Evolutionary conservation across 2,329 filamentous ascomycete genomes (phyloP).

Genomic region (Calonectria hawksworthii): DNA sequence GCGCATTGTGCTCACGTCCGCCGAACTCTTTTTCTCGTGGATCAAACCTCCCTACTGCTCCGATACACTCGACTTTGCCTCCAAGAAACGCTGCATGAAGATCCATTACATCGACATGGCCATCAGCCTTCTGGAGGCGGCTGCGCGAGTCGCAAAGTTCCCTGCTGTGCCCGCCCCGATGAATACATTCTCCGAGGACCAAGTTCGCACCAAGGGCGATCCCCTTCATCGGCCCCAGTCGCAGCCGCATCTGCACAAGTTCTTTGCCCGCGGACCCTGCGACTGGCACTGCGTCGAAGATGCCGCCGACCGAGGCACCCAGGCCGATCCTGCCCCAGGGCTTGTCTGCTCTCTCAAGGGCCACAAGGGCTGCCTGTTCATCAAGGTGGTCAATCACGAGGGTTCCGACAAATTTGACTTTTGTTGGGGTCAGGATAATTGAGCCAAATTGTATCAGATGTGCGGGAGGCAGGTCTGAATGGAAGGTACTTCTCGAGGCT

Average conservation of each 20-base stretch:
- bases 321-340: not conserved
- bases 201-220: not conserved
- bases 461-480: no score
- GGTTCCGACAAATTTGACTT: not conserved
- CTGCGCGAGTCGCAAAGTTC: not conserved
- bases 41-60: not conserved
- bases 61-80: not conserved
- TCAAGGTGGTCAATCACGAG: not conserved
- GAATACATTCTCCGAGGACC: not conserved
- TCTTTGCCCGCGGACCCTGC: not conserved
- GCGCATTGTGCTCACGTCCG: not conserved
- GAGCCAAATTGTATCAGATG: not conserved
- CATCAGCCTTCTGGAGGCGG: not conserved
- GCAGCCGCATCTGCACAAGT: not conserved
- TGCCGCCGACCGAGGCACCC: not conserved
- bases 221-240: not conserved
- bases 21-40: not conserved
- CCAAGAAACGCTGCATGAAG: not conserved
- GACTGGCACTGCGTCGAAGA: not conserved
- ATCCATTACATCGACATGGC: no score
- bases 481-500: not conserved
- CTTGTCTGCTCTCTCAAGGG: not conserved
- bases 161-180: not conserved
- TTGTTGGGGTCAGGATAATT: not conserved
- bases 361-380: not conserved